Base-by-base conservation (phyloP, 2,329 filamentous ascomycete species). In the Cladosporium cucumerinum region DNA sequence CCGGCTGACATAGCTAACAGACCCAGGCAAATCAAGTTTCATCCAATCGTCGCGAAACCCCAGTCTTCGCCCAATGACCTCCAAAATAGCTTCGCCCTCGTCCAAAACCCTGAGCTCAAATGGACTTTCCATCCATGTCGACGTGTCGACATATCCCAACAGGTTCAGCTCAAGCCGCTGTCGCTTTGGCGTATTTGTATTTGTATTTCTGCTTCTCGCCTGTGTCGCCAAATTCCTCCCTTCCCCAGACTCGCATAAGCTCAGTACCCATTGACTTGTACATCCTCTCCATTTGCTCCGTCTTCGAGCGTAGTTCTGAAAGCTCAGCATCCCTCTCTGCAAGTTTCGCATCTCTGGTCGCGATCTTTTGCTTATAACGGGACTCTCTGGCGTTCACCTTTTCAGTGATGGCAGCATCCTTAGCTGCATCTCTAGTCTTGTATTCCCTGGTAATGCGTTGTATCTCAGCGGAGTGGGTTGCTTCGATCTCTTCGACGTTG, bases 181-280 rank as follows among this genome's bases (percentile, higher is more conserved):
- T 11, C 49, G 62, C 55, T 57, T 64, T 59, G 4, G 60, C 59
- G 32, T 71, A 78, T 67, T 71, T 72, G 66, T 78, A 79, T 34
- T 66, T 67, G 61, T 74, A 78, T 65, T 63, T 68, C 68, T 78
- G 77, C 65, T 70, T 69, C 34, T 67, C 69, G 8, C 68, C 70
- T 21, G 69, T 67, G 0, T 60, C 63, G 10, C 76, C 77, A 23
- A 72, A 71, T 62, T 79, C 77, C 60, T 76, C 74, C 48, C 89
- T 86, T 72, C 96, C 92, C 93, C 93, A 97, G 68, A 92, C 90
- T 68, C 90, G 85, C 77, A 93, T 87, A 58, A 97, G 80, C 51
- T 89, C 86, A 58, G 75, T 74, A 5, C 69, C 72, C 72, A 77
- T 72, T 0, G 69, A 61, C 61, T 69, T 70, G 39, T 74, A 69